Evolutionary conservation across 768 basidiomycete genomes (phyloP), one percentile per base, ranked within the genome.

Genomic region (Mycena latifolia): DNA sequence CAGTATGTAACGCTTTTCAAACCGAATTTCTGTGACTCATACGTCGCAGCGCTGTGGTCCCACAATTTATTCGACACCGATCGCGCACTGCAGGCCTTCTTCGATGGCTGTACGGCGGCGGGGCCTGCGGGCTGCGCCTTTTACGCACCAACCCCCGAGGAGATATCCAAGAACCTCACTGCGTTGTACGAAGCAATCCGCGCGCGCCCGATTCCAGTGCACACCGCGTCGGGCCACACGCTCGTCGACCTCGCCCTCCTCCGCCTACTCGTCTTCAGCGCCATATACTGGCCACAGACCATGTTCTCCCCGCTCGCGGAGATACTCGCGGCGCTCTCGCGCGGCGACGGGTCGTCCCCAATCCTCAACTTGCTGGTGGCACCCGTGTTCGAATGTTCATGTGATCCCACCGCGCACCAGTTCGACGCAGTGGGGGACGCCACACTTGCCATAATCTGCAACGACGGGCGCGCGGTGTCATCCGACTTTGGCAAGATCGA

Each of bases 41-140:
- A 18, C 17, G 3, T n/a, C 31, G 17, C 37, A 63, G 41, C 65
- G 52, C 59, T 59, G 20, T 74, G 71, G 72, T 47, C 48, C 12
- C 75, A 72, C 51, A 71, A 69, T 69, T 35, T 75, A 15, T n/a
- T 63, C 11, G 70, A 74, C 41, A 65, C 74, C 12, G 70, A 74
- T 51, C 67, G 67, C 27, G 61, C 69, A 8, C 35, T 75, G 15
- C 61, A 75, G 45, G 29, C 33, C 10, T 74, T 75, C 65, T 74
- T 73, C 59, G 56, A 65, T 39, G 50, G 55, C 25, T 74, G 35
- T 24, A 27, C 22, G 12, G 63, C 58, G 17, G 73, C 74, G 18
- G 74, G 74, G 20, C 69, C 68, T 12, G 25, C 55, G 6, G 53
- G 54, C 11, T 75, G 74, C 52, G 64, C 74, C 24, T 71, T 77